A percentile compares a stretch with the other conserved stretches of the same genome.
Evolutionary conservation across 2,329 filamentous ascomycete species (phyloP).

Genomic region (Blumeria hordei): DNA sequence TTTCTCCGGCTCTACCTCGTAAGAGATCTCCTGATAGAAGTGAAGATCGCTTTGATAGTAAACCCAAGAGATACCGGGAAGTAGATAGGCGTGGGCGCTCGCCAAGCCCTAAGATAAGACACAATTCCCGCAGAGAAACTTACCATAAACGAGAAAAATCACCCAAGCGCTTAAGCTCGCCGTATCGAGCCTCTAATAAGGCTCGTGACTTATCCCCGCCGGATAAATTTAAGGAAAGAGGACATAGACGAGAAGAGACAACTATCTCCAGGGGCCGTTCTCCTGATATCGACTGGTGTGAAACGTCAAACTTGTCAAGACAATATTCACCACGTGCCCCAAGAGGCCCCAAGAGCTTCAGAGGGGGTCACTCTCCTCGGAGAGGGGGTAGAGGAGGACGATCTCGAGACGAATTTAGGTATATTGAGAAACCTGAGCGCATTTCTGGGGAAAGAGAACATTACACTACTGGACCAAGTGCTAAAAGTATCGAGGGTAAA

Average conservation of each 20-base stretch:
- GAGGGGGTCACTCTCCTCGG: constrained; percentile 9
- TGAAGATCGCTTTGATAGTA: constrained; percentile 7
- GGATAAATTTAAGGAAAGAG: constrained; percentile 7
- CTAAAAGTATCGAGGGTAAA: constrained; percentile 15
- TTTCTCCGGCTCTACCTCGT: constrained; percentile 11
- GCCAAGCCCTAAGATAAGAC: constrained; percentile 10
- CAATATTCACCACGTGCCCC: constrained; percentile 12
- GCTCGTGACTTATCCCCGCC: constrained; percentile 8
- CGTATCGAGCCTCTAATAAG: constrained; percentile 6
- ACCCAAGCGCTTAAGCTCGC: constrained; percentile 7
- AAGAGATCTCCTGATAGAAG: constrained; percentile 10
- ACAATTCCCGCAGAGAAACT: constrained; percentile 7
- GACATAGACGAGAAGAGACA: constrained; percentile 8
- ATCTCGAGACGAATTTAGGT: constrained; percentile 11
- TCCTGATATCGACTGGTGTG: constrained; percentile 12
- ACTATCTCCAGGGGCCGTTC: constrained; percentile 7
- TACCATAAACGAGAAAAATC: constrained; percentile 5
- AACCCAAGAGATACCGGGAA: constrained; percentile 10
- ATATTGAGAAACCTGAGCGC: constrained; percentile 4
- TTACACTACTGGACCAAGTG: constrained; percentile 9
- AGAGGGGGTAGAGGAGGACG: constrained; percentile 7
- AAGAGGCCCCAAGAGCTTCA: constrained; percentile 7
- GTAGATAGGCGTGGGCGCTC: constrained; percentile 12
- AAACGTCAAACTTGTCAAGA: constrained; percentile 10
- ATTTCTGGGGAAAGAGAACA: constrained; percentile 6